Evolutionary conservation across 2,329 filamentous ascomycete genomes (phyloP).

Genomic region (Ophiostoma pallidulum): DNA sequence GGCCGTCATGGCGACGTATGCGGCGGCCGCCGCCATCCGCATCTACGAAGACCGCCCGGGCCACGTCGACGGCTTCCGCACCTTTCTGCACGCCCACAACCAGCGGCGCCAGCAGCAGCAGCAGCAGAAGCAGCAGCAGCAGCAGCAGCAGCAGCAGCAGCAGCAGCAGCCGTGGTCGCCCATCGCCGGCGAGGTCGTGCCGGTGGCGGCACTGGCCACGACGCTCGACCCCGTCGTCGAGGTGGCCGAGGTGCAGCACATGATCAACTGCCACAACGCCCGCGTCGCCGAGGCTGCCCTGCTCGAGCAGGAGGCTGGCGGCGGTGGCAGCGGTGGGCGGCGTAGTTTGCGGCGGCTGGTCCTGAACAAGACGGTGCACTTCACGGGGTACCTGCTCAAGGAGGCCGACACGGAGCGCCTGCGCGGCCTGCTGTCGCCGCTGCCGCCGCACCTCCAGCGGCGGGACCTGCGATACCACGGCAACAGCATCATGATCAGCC

Average conservation of each 20-base stretch:
- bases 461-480: constrained; percentile 71
- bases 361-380: constrained; percentile 82
- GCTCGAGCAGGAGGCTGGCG: no score
- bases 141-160: constrained; percentile 15
- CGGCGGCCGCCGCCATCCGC: constrained; percentile 69
- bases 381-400: constrained; percentile 81
- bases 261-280: constrained; percentile 80
- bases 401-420: constrained; percentile 63
- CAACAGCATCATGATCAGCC: constrained; percentile 85
- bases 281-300: no score
- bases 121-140: constrained; percentile 31
- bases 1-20: constrained; percentile 78
- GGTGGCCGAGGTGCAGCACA: constrained; percentile 73
- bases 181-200: constrained; percentile 71
- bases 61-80: constrained; percentile 71
- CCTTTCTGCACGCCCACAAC: constrained; percentile 77
- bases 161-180: constrained; percentile 40
- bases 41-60: constrained; percentile 59
- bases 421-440: constrained; percentile 56
- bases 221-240: constrained; percentile 70
- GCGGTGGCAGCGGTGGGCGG: constrained; percentile 29
- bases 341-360: constrained; percentile 49
- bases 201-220: constrained; percentile 68
- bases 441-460: constrained; percentile 47
- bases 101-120: constrained; percentile 22